Base-by-base conservation (phyloP, 1,139 yeast species). In the Nadsonia commutata region DNA sequence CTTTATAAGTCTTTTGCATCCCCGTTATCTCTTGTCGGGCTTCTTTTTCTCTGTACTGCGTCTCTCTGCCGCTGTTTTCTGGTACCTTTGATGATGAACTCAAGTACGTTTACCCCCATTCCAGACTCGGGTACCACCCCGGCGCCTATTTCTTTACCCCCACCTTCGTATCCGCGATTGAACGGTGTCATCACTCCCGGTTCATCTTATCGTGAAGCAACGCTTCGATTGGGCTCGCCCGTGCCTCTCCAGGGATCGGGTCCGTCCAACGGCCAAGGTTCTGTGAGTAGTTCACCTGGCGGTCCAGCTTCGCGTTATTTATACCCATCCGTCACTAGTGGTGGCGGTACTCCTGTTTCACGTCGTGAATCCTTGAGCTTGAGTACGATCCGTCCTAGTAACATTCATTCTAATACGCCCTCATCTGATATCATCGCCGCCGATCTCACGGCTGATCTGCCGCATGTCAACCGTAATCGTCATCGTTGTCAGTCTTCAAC, bases 191-290 rank as follows among this genome's bases (percentile, higher is more conserved):
- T n/a, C n/a, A n/a, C n/a, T n/a, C n/a, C n/a, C n/a, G n/a, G n/a
- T n/a, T n/a, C n/a, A n/a, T n/a, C n/a, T n/a, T n/a, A n/a, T n/a
- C 19, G 37, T 40, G 42, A 40, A 40, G 19, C 42, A 39, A 13
- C 37, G 36, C 16, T 38, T 36, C 36, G 42, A 40, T 22, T 33
- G 37, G 42, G 42, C 42, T 13, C 39, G 37, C 18, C 33, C 42
- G 19, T 36, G 37, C 42, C 36, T 36, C 13, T 36, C 36, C 39
- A 39, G 36, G 23, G 42, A 40, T 16, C 39, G 37, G 42, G 42
- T 40, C 42, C 16, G 36, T 40, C 42, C 36, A 40, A 38, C 33
- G 37, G 17, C 42, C 39, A 13, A 40, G 39, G 3, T 39, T 39
- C 39, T 38, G 37, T 22, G 42, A 40, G 36, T 17, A 20, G 21